Percentiles rank a stretch among this genome's conserved stretches.
Evolutionary conservation across 2,329 filamentous ascomycete genomes (phyloP).

Genomic region (Claviceps citrina): DNA sequence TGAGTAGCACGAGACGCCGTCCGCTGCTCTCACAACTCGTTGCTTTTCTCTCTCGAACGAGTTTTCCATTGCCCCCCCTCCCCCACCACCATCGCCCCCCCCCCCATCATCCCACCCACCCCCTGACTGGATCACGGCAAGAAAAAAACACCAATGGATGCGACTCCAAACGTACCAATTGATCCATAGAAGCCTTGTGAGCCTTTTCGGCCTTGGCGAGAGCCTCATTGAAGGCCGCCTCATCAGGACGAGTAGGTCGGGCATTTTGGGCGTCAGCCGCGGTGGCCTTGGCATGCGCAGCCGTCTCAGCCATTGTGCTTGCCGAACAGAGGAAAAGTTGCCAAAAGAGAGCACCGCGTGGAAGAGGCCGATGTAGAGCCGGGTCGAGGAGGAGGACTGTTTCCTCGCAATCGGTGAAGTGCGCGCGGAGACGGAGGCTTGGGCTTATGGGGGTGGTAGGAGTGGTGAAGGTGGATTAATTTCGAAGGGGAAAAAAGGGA

Average conservation of each 20-base stretch:
- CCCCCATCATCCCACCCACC: too few species aligned
- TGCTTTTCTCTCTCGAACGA: too few species aligned
- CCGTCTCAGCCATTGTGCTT: constrained; percentile 29
- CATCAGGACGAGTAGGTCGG: constrained; percentile 77
- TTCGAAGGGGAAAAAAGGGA: not conserved
- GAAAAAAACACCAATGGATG: not conserved
- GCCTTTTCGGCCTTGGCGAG: constrained; percentile 76
- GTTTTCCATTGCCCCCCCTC: too few species aligned
- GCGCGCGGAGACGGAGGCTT: not conserved
- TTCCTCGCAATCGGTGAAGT: constrained; percentile 3
- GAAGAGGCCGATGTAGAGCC: constrained; percentile 10
- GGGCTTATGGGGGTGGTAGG: not conserved
- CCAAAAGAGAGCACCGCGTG: constrained; percentile 5
- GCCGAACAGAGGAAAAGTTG: constrained; percentile 6
- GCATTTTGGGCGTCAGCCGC: constrained; percentile 27
- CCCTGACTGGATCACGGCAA: too few species aligned
- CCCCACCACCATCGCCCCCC: too few species aligned
- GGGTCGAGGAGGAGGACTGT: constrained; percentile 1
- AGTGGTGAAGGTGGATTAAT: too few species aligned
- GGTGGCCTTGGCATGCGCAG: constrained; percentile 28
- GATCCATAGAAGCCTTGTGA: constrained; percentile 59
- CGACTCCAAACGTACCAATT: constrained; percentile 21
- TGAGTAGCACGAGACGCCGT: too few species aligned
- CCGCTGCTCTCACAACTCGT: too few species aligned
- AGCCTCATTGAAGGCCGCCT: constrained; percentile 65